Evolutionary conservation across 2,329 filamentous ascomycete species (phyloP).

Genomic region (Thielaviopsis musarum): DNA sequence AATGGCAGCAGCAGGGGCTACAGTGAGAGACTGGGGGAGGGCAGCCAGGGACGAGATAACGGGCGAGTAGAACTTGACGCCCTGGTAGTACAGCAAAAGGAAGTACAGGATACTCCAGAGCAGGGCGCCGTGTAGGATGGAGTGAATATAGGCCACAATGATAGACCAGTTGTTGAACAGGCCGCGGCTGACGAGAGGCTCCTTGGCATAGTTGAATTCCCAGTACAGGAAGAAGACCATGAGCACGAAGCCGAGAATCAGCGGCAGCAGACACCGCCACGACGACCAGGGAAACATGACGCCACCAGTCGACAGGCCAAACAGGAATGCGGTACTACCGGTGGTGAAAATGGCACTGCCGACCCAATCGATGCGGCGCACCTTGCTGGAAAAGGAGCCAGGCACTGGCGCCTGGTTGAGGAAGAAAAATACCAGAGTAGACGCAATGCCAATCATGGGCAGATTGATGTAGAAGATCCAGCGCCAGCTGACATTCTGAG

Average conservation of each 20-base stretch:
- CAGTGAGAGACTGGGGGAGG: conserved; percentile 44
- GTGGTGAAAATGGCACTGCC: conserved; percentile 45
- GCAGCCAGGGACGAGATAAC: conserved; percentile 37
- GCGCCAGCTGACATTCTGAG: conserved; percentile 16
- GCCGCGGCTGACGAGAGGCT: conserved; percentile 30
- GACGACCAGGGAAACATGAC: conserved; percentile 47
- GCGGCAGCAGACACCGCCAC: conserved; percentile 43
- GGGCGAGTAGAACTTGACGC: conserved; percentile 35
- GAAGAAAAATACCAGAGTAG: conserved; percentile 16
- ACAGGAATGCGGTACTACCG: conserved; percentile 32
- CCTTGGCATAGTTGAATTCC: conserved; percentile 31
- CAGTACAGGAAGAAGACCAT: conserved; percentile 36
- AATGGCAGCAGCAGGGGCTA: conserved; percentile 41
- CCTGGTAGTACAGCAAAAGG: conserved; percentile 30
- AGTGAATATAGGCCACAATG: conserved; percentile 31
- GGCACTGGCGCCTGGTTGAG: conserved; percentile 15
- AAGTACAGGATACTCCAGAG: conserved; percentile 40
- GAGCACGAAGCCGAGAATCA: conserved; percentile 36
- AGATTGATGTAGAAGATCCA: conserved; percentile 24
- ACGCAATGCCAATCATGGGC: conserved; percentile 17
- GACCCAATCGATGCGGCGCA: conserved; percentile 38
- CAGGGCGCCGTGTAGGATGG: conserved; percentile 40
- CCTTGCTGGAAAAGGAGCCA: conserved; percentile 13
- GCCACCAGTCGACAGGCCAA: conserved; percentile 36
- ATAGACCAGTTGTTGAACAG: conserved; percentile 33